Evolutionary conservation across 176 grass and related monocot genomes (phyloP).

Genomic region (Ananas comosus): DNA sequence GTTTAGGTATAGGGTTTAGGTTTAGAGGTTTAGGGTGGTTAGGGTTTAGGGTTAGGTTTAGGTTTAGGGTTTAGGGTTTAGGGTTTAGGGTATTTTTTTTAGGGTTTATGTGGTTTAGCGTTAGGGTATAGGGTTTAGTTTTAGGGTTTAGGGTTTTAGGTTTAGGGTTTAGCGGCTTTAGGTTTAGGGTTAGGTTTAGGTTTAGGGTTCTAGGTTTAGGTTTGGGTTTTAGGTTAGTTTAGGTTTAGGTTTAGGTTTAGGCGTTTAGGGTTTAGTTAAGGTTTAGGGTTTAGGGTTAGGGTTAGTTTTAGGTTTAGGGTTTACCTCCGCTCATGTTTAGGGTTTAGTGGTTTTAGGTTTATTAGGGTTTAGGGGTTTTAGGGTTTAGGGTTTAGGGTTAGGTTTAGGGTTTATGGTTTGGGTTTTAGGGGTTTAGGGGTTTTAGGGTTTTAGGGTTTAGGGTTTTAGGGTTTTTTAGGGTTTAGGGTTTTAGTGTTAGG

Average conservation of each 20-base stretch:
- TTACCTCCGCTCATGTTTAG: constrained; percentile 20
- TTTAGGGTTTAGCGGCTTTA: constrained; percentile 17
- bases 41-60: constrained; percentile 27
- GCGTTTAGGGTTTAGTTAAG: constrained; percentile 16
- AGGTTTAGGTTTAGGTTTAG: too few relatives aligned
- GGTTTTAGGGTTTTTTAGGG: too few relatives aligned
- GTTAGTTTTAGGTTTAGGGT: constrained; percentile 26
- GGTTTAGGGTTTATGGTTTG: constrained; percentile 8
- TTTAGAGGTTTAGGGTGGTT: constrained; percentile 23
- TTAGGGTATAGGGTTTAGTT: constrained; percentile 23
- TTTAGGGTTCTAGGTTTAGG: constrained; percentile 12
- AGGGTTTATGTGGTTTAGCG: constrained; percentile 17
- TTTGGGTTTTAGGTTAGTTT: constrained; percentile 23
- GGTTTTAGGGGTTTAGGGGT: constrained; percentile 16
- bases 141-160: constrained; percentile 22
- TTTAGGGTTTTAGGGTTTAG: constrained; percentile 21
- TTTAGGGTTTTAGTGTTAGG: constrained; percentile 22
- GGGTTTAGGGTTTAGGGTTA: constrained; percentile 17
- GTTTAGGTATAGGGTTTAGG: constrained; percentile 20
- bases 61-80: constrained; percentile 22
- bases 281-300: constrained; percentile 17
- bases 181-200: constrained; percentile 12
- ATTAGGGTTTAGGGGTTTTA: constrained; percentile 23
- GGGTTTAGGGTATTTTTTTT: constrained; percentile 12
- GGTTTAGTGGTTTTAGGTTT: constrained; percentile 21